phyloP scores from a whole-genome alignment of 192 early-diverging fungal species.

The Podila epigama region DNA sequence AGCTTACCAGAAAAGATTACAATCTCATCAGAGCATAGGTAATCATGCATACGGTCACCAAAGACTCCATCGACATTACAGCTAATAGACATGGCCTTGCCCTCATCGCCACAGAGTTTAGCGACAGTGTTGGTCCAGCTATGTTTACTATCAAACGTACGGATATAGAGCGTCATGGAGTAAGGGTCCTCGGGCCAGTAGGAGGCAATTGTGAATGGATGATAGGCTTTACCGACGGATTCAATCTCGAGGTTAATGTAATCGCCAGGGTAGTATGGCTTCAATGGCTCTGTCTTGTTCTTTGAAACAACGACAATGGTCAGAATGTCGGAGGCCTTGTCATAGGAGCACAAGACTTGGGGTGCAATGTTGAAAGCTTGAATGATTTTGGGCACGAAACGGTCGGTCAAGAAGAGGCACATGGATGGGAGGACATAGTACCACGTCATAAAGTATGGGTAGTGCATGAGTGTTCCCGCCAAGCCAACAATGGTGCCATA shows the following conservation, averaged over 20 bases:
- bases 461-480: neutral
- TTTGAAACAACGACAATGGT: slow-evolving; percentile 2
- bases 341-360: slow-evolving; percentile 3
- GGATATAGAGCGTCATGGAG: slow-evolving; percentile 10
- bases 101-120: neutral
- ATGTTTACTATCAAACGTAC: neutral
- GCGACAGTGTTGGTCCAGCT: slow-evolving; percentile 12
- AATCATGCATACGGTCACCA: slow-evolving; percentile 13
- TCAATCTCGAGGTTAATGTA: slow-evolving; percentile 8
- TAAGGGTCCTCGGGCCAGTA: slow-evolving; percentile 24
- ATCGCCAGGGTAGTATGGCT: slow-evolving; percentile 25
- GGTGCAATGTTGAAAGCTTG: neutral
- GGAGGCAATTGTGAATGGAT: slow-evolving; percentile 19
- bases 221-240: neutral
- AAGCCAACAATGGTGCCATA: neutral
- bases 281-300: slow-evolving; percentile 4
- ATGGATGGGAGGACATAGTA: neutral
- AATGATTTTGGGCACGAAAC: slow-evolving; percentile 16
- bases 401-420: slow-evolving; percentile 5
- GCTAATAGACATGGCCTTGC: neutral
- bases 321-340: slow-evolving; percentile 7
- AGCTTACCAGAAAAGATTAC: slow-evolving; percentile 13
- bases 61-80: slow-evolving; percentile 13
- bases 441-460: neutral
- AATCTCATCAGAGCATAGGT: slow-evolving; percentile 3